Base-by-base conservation (phyloP, 208 protist genomes). In the Leishmania major region DNA sequence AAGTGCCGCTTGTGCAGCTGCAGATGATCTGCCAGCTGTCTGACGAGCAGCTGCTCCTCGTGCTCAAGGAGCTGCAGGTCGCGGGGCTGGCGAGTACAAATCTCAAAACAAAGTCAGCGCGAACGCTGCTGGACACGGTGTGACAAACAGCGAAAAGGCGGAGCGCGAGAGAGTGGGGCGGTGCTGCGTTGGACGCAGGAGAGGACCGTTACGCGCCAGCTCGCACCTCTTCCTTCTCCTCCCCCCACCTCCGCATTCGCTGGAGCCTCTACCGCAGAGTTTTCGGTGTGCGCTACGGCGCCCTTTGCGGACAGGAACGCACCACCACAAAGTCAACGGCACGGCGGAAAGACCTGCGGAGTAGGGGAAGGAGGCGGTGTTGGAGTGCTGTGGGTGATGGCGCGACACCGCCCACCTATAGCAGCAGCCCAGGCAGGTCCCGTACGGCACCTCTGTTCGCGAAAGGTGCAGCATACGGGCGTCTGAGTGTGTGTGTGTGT, bases 11-110 rank as follows among this genome's bases (percentile, higher is more conserved):
- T 37, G 84, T 88, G 47, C 78, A 93, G 76, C 77, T 96, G 43
- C 89, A 91, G 84, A 74, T 83, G 31, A 77, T 92, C 13, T 91
- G 88, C 69, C 93, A 96, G 80, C 70, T 96, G 11, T 87, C 88
- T 2, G 91, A 96, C 66, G 93, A 92, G 72, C 71, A 84, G 69
- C 82, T 94, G 10, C 49, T 96, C 7, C 79, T 82, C 35, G 84
- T 84, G 31, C 72, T 96, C 62, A 79, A 84, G 70, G 93, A 96
- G 78, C 79, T 96, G 77, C 80, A 93, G 75, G 6, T 86, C n/a
- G 70, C 81, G 0, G 90, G 92, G 31, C 81, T 93, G 35, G 78
- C 85, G 51, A 78, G 55, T n/a, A 57, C 89, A 1, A 91, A 94
- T 59, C 47, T 79, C 40, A 78, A 82, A n/a, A 78, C 84, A 28